Percentiles rank a stretch among this genome's conserved stretches.
phyloP scores from a whole-genome alignment of 768 basidiomycete species.

The Russula abietina region DNA sequence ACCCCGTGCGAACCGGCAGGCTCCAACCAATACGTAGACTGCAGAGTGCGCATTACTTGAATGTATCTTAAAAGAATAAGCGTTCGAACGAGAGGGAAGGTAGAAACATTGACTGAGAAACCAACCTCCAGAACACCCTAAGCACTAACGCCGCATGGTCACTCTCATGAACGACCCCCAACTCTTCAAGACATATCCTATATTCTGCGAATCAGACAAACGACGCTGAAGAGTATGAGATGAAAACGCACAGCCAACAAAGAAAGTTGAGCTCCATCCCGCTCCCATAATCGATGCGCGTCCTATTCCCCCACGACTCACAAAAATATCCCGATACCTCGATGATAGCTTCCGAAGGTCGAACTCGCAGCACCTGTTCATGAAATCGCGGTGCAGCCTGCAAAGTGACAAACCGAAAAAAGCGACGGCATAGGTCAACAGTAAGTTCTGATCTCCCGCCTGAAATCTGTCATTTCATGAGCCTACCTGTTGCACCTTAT shows the following conservation, averaged over 20 bases:
- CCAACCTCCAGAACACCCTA: slow-evolving; percentile 81
- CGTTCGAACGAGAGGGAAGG: background rate
- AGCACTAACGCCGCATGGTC: slow-evolving; percentile 77
- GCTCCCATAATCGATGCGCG: slow-evolving; percentile 97
- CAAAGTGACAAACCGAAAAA: background rate
- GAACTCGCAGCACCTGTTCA: slow-evolving; percentile 41
- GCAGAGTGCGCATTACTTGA: slow-evolving; percentile 74
- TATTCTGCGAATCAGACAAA: background rate
- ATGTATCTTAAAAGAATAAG: slow-evolving; percentile 46
- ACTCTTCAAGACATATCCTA: slow-evolving; percentile 74
- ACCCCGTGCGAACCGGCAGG: slow-evolving; percentile 99
- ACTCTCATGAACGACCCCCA: slow-evolving; percentile 53
- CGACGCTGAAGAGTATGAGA: background rate
- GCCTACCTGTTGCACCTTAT: slow-evolving; percentile 76
- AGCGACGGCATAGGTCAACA: background rate
- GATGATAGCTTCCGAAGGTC: slow-evolving; percentile 50
- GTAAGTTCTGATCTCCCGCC: background rate
- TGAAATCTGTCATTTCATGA: slow-evolving; percentile 15
- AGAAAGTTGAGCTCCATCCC: slow-evolving; percentile 98
- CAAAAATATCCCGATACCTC: slow-evolving; percentile 79
- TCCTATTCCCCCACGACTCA: slow-evolving; percentile 87
- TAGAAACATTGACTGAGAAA: too few relatives aligned
- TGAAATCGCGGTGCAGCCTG: slow-evolving; percentile 41
- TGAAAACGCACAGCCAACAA: slow-evolving; percentile 78
- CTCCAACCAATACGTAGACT: slow-evolving; percentile 95